Base-by-base conservation (phyloP, 129 eudicot genomes). In the Lactuca saligna region DNA sequence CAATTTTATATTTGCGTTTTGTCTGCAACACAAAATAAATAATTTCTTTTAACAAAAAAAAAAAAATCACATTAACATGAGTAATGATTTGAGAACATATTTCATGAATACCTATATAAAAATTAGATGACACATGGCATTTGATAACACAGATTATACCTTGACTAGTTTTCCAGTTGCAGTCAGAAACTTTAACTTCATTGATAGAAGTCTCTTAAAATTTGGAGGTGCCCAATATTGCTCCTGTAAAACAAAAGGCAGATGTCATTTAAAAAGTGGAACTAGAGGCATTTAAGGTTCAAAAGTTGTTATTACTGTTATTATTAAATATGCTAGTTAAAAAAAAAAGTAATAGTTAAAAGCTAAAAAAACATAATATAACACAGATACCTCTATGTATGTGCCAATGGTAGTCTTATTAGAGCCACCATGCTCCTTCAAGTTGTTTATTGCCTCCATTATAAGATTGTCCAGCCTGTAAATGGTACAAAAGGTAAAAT, bases 151-250 rank as follows among this genome's bases (percentile, higher is more conserved):
- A 54, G 15, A 56, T 62, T 49, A 54, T 72, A 93, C 98, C 96
- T 89, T 89, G 35, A 86, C 72, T 38, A 93, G 90, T 75, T 87
- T 84, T 56, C 96, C 98, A 0, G 63, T 84, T 55, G 88, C 83
- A 69, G 95, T 82, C 80, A 93, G 66, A 72, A 82, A 86, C 79
- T 92, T 89, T 84, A 93, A 71, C 70, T 93, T 89, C 46, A 88
- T 83, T 59, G 98, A 93, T 75, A 93, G 77, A 39, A 93, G 84
- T 70, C 95, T 78, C 73, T 89, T 93, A 39, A 93, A 93, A 78
- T 93, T 87, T 68, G 95, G 88, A 61, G 96, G 98, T 32, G 98
- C 95, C 96, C 95, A 89, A 76, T 88, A 93, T 68, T 93, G 91
- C 59, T 93, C 98, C 98, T 93, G 78, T 41, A 68, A 16, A 62